A percentile compares a stretch with the other conserved stretches of the same genome.
Conservation (phyloP, 2,329 filamentous ascomycete genomes). For the Exophiala calicioides region DNA sequence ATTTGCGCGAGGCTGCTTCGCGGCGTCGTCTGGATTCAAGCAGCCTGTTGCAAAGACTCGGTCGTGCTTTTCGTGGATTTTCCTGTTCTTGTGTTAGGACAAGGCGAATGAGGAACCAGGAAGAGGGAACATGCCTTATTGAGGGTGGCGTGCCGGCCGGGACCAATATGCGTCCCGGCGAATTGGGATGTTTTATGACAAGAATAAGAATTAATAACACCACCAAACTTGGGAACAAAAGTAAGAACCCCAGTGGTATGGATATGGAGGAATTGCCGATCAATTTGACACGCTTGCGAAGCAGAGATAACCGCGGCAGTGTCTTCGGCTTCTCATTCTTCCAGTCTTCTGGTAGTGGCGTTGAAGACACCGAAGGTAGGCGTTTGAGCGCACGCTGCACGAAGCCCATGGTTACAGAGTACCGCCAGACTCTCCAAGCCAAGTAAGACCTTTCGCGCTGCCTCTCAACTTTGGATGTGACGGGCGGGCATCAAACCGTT, state of each 20-base stretch:
- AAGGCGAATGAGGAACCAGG: constrained; percentile 12
- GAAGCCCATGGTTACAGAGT: constrained; percentile 47
- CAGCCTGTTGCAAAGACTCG: constrained; percentile 95
- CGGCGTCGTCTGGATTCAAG: constrained; percentile 70
- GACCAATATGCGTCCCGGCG: constrained; percentile 78
- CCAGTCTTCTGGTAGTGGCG: constrained; percentile 48
- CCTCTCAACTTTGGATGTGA: constrained; percentile 18
- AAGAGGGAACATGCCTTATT: constrained; percentile 68
- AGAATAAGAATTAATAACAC: constrained; percentile 87
- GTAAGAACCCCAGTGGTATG: constrained; percentile 85
- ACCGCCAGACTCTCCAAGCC: constrained; percentile 9
- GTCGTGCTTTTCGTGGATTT: constrained; percentile 96
- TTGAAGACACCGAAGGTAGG: constrained; percentile 48
- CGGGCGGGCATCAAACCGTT: constrained; percentile 19
- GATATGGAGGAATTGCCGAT: constrained; percentile 90
- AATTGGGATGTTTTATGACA: constrained; percentile 83
- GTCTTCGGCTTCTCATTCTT: constrained; percentile 46
- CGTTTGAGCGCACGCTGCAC: constrained; percentile 56
- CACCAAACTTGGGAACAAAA: constrained; percentile 89
- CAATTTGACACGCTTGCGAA: constrained; percentile 81
- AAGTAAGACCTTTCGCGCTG: constrained; percentile 17
- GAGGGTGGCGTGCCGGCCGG: constrained; percentile 83
- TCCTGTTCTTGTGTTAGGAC: constrained; percentile 54
- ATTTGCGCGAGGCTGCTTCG: constrained; percentile 78
- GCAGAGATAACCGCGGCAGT: constrained; percentile 68